Evolutionary conservation across 164 flowering plant genomes (phyloP).

Genomic region (Sedum album): DNA sequence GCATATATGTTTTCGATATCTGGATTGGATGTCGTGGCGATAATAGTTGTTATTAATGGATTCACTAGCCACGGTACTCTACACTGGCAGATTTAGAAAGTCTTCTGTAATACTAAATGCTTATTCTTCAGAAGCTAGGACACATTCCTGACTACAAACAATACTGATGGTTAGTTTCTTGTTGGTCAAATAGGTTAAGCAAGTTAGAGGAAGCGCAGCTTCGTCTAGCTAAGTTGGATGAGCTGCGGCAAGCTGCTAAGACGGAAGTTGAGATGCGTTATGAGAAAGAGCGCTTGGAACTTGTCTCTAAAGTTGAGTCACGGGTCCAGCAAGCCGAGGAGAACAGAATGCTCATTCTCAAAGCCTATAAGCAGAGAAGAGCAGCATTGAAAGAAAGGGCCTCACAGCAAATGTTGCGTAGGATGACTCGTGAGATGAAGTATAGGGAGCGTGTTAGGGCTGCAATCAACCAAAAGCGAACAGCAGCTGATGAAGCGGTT

Average conservation of each 20-base stretch:
- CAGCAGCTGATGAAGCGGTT: constrained; percentile 84
- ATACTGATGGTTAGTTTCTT: neutral
- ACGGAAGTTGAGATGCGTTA: constrained; percentile 57
- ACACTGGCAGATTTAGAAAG: too few relatives aligned
- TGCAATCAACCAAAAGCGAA: constrained; percentile 73
- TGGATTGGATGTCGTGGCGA: neutral
- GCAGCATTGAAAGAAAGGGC: constrained; percentile 68
- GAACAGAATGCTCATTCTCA: constrained; percentile 72
- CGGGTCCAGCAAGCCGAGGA: constrained; percentile 82
- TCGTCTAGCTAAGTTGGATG: constrained; percentile 82
- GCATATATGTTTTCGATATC: too few relatives aligned
- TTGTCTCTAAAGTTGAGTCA: constrained; percentile 63
- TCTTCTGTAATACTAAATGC: too few relatives aligned
- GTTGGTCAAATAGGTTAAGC: constrained; percentile 46
- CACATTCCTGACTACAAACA: neutral
- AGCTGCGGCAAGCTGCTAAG: constrained; percentile 85
- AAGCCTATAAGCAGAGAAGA: constrained; percentile 60
- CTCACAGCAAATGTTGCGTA: constrained; percentile 55
- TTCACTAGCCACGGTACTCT: neutral
- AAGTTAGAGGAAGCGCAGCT: constrained; percentile 65
- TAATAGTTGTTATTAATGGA: neutral
- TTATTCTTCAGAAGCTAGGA: neutral
- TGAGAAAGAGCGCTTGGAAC: constrained; percentile 59
- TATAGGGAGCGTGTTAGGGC: constrained; percentile 70
- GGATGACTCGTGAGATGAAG: constrained; percentile 64